A percentile compares a stretch with the other conserved stretches of the same genome.
These are phyloP conservation scores for Aspergillus hancockii DNA, from an alignment of 495 filamentous ascomycete species.

Conservation along the genomic window DNA sequence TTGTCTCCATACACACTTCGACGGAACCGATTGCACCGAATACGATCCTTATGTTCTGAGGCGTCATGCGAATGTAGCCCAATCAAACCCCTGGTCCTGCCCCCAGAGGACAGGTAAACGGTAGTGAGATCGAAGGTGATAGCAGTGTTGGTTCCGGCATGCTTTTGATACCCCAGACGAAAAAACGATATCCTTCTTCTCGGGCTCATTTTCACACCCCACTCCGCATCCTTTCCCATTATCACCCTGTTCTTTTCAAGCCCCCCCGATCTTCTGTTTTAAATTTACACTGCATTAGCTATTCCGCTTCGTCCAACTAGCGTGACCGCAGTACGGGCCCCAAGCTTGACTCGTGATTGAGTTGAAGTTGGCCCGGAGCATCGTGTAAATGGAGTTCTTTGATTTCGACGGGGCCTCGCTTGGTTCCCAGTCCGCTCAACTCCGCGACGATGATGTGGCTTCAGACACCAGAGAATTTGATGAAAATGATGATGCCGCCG, in stretches of 20 bases:
- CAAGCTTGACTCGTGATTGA: conserved; percentile 4
- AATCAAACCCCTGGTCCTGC: no score
- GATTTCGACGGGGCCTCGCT: conserved; percentile 54
- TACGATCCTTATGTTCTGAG: conserved; percentile 5
- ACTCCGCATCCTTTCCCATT: conserved; percentile 7
- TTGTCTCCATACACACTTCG: conserved; percentile 3
- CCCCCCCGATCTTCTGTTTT: background rate
- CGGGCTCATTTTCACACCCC: conserved; percentile 24
- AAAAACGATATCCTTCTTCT: conserved; percentile 21
- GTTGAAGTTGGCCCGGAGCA: background rate
- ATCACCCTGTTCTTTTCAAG: background rate
- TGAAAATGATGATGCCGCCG: conserved; percentile 35
- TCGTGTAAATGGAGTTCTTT: conserved; percentile 50
- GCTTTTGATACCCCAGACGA: conserved; percentile 39
- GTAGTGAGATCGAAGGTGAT: conserved; percentile 7
- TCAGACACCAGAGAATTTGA: conserved; percentile 42
- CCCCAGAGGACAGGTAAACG: conserved; percentile 7
- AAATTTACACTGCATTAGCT: conserved; percentile 6
- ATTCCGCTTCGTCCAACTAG: background rate
- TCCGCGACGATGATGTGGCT: conserved; percentile 42
- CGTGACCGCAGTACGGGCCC: background rate
- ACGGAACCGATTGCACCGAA: conserved; percentile 13
- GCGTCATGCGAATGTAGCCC: background rate
- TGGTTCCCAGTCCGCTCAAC: conserved; percentile 37
- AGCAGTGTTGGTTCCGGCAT: conserved; percentile 22